Conservation (phyloP, 1,284 basidiomycete genomes). For the Coniferiporia sulphurascens region DNA sequence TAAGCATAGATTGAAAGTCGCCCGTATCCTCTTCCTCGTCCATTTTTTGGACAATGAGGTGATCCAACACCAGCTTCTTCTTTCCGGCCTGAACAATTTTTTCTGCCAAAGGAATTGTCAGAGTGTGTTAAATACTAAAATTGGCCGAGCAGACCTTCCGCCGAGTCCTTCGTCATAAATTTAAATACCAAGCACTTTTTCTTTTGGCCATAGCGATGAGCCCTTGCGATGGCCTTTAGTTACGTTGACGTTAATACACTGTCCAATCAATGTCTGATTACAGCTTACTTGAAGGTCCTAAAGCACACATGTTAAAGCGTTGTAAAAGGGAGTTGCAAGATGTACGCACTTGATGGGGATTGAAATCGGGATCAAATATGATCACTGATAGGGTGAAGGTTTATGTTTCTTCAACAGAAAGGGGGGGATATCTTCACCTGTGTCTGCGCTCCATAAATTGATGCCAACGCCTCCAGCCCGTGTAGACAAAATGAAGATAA, state of each 20-base stretch:
- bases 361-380: slow-evolving; percentile 91
- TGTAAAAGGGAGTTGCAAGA: slow-evolving; percentile 1
- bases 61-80: slow-evolving; percentile 87
- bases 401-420: background rate
- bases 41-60: slow-evolving; percentile 92
- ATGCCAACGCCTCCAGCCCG: slow-evolving; percentile 96
- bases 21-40: slow-evolving; percentile 72
- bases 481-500: slow-evolving; percentile 90
- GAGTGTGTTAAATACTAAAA: slow-evolving; percentile 9
- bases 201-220: slow-evolving; percentile 79
- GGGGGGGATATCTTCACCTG: slow-evolving; percentile 24
- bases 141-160: slow-evolving; percentile 58
- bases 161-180: slow-evolving; percentile 84
- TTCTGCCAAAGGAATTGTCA: slow-evolving; percentile 41
- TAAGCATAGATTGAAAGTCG: slow-evolving; percentile 76
- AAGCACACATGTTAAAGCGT: background rate
- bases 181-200: slow-evolving; percentile 89
- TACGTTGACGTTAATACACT: background rate
- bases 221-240: slow-evolving; percentile 79
- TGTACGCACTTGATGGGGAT: slow-evolving; percentile 73
- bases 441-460: slow-evolving; percentile 85
- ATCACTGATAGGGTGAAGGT: slow-evolving; percentile 49
- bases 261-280: slow-evolving; percentile 15
- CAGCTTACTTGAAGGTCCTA: slow-evolving; percentile 64
- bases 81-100: slow-evolving; percentile 85